These are phyloP conservation scores for Penicillium macrosclerotiorum DNA, from an alignment of 495 filamentous ascomycete genomes.

Conservation along the genomic window DNA sequence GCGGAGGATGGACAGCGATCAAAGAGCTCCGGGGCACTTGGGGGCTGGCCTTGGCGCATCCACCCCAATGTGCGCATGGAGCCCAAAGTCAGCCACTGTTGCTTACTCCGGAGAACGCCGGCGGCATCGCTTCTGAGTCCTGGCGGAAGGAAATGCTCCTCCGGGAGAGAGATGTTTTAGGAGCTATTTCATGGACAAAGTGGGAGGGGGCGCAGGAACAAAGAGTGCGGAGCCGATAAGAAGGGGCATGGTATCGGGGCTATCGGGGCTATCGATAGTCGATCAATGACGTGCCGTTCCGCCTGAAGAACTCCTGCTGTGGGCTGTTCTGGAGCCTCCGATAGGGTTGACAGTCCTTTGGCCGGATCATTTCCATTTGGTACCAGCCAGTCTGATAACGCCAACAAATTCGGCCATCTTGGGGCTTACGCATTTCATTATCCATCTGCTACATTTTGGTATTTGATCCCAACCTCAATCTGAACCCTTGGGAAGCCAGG, in stretches of 20 bases:
- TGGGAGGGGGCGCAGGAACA: background rate
- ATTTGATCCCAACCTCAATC: no score
- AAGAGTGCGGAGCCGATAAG: conserved; percentile 2
- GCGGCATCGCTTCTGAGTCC: background rate
- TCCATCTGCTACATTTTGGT: background rate
- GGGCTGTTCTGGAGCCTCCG: no score
- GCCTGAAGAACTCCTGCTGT: no score
- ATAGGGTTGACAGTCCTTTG: no score
- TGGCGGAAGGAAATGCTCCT: no score
- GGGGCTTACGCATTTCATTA: background rate
- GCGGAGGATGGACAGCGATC: conserved; percentile 1
- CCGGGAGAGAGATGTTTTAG: no score
- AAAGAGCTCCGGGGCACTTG: conserved; percentile 10
- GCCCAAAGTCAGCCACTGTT: background rate
- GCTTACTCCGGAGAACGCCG: background rate
- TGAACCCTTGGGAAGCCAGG: background rate
- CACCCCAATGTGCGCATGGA: background rate
- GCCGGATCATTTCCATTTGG: no score
- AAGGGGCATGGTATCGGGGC: background rate
- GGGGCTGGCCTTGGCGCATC: conserved; percentile 9
- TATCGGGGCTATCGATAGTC: background rate
- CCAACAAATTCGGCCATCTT: no score
- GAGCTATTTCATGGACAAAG: background rate
- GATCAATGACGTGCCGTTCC: conserved; percentile 1
- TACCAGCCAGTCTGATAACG: no score